Conservation (phyloP, 768 basidiomycete species). For the Pisolithus marmoratus region DNA sequence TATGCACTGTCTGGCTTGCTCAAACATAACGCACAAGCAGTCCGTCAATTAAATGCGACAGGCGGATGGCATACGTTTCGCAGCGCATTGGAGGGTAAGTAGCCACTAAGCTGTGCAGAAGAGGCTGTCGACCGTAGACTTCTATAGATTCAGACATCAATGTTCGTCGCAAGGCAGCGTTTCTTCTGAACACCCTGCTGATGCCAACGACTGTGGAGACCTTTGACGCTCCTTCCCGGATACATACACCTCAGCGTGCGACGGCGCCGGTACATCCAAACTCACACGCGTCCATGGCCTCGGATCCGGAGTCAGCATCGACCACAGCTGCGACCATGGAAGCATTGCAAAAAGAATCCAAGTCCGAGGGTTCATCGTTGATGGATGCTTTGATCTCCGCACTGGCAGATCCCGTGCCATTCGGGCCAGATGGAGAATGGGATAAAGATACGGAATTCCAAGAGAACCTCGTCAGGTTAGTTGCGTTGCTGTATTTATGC, state of each 20-base stretch:
- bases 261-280: constrained; percentile 54
- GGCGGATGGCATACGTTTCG: constrained; percentile 64
- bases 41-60: constrained; percentile 42
- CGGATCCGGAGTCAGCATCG: constrained; percentile 44
- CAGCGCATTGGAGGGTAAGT: constrained; percentile 54
- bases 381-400: constrained; percentile 47
- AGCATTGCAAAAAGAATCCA: constrained; percentile 39
- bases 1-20: constrained; percentile 75
- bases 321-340: constrained; percentile 45
- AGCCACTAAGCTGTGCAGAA: not conserved
- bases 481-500: not conserved
- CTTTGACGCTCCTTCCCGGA: constrained; percentile 1
- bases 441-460: constrained; percentile 59
- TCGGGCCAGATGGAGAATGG: constrained; percentile 62
- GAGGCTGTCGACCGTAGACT: constrained; percentile 1
- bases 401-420: constrained; percentile 51
- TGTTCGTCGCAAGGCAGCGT: constrained; percentile 73
- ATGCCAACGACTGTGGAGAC: constrained; percentile 35
- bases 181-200: constrained; percentile 70
- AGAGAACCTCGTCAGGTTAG: constrained; percentile 56
- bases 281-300: constrained; percentile 62
- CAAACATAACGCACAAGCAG: constrained; percentile 71
- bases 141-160: constrained; percentile 65
- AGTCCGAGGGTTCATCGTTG: constrained; percentile 29
- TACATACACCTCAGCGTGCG: constrained; percentile 18